These are phyloP conservation scores for Aspergillus mulundensis DNA, from an alignment of 495 filamentous ascomycete genomes.

Conservation along the genomic window DNA sequence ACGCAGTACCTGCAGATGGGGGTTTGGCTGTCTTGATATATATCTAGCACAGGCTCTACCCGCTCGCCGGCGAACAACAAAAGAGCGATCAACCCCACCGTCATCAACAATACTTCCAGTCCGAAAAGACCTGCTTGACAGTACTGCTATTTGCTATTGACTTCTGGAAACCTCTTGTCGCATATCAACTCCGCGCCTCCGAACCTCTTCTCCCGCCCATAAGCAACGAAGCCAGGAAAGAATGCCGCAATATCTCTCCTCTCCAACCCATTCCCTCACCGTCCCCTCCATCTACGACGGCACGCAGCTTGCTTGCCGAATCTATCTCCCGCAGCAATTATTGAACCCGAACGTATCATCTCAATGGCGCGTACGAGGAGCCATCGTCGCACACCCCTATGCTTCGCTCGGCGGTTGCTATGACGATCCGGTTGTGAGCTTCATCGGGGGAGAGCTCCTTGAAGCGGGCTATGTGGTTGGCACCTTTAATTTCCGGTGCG, in stretches of 20 bases:
- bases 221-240: no score
- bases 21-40: background rate
- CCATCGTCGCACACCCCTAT: conserved; percentile 88
- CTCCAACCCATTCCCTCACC: conserved; percentile 65
- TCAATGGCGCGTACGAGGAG: conserved; percentile 53
- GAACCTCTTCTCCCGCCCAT: no score
- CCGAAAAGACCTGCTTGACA: no score
- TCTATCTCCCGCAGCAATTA: conserved; percentile 61
- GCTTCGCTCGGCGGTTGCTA: conserved; percentile 80
- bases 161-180: no score
- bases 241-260: conserved; percentile 30
- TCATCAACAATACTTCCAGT: background rate
- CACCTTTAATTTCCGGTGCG: conserved; percentile 90
- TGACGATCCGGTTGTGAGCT: conserved; percentile 73
- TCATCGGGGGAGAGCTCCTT: conserved; percentile 59
- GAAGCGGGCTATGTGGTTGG: conserved; percentile 67
- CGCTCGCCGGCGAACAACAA: background rate
- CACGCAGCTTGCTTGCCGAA: conserved; percentile 66
- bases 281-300: conserved; percentile 83
- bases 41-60: no score
- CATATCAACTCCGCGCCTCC: no score
- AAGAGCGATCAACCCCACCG: background rate
- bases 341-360: conserved; percentile 25
- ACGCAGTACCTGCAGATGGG: no score
- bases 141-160: no score